Conservation (phyloP, 2,329 filamentous ascomycete species). For the Grosmannia clavigera region DNA sequence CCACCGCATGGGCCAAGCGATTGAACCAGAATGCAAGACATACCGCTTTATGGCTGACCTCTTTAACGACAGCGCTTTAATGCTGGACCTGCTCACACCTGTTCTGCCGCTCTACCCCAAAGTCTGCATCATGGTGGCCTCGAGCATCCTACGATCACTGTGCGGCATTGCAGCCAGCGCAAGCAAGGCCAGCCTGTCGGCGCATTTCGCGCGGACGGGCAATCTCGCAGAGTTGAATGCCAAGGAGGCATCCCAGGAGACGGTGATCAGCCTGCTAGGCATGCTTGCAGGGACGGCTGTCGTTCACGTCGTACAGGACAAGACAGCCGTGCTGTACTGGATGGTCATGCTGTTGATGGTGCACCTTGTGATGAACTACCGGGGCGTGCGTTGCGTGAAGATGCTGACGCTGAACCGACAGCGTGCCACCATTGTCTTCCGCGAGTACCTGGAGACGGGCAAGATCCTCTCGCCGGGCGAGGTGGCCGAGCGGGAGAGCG, state of each 20-base stretch:
- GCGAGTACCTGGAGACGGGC: constrained; percentile 37
- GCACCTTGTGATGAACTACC: constrained; percentile 77
- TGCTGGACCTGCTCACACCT: constrained; percentile 75
- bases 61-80: constrained; percentile 76
- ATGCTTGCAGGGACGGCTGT: constrained; percentile 76
- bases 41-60: constrained; percentile 80
- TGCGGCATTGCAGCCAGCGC: constrained; percentile 87
- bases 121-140: constrained; percentile 34
- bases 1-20: constrained; percentile 64
- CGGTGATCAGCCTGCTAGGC: constrained; percentile 76
- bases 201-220: constrained; percentile 77
- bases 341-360: constrained; percentile 60
- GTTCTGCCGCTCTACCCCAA: constrained; percentile 46
- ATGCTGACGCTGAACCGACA: constrained; percentile 81
- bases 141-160: constrained; percentile 44
- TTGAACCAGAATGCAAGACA: constrained; percentile 84
- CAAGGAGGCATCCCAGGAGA: constrained; percentile 91
- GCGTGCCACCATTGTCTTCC: constrained; percentile 67
- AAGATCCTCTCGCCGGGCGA: constrained; percentile 50
- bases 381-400: constrained; percentile 70
- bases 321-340: constrained; percentile 58
- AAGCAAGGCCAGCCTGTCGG: constrained; percentile 79
- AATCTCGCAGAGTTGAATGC: constrained; percentile 92
- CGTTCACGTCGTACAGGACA: constrained; percentile 61
- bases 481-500: constrained; percentile 51